These are phyloP conservation scores for Aspergillus pseudoglaucus DNA, from an alignment of 2,329 filamentous ascomycete genomes.

Conservation along the genomic window DNA sequence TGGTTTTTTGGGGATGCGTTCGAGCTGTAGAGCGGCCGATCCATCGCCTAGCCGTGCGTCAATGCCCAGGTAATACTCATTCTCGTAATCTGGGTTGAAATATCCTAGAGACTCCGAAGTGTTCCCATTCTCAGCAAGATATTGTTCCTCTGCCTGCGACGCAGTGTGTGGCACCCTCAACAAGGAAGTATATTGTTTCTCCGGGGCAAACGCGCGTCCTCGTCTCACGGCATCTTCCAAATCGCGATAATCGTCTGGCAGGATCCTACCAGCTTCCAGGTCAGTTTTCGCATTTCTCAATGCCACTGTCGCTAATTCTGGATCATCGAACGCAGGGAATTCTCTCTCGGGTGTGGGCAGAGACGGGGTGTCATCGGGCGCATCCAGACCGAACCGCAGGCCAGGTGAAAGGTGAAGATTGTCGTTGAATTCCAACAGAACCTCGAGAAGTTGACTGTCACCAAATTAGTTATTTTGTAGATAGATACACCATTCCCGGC, in stretches of 20 bases:
- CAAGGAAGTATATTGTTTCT: conserved; percentile 26
- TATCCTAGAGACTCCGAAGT: conserved; percentile 35
- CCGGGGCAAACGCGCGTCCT: conserved; percentile 34
- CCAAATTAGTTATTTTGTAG: conserved; percentile 6
- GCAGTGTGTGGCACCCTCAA: conserved; percentile 25
- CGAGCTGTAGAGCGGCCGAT: conserved; percentile 49
- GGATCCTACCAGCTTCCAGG: conserved; percentile 31
- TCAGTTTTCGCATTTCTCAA: conserved; percentile 35
- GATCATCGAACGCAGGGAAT: conserved; percentile 27
- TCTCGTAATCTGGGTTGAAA: conserved; percentile 39
- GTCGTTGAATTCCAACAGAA: conserved; percentile 85
- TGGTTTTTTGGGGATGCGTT: conserved; percentile 28
- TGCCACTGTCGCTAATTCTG: conserved; percentile 25
- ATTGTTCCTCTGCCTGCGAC: conserved; percentile 9
- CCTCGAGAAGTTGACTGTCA: conserved; percentile 73
- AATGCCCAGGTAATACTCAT: conserved; percentile 35
- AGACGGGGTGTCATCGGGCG: conserved; percentile 38
- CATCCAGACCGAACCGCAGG: conserved; percentile 65
- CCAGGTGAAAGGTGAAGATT: conserved; percentile 68
- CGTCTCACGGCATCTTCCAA: conserved; percentile 35
- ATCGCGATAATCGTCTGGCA: conserved; percentile 28
- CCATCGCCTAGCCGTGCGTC: conserved; percentile 36
- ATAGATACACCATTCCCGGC: neutral
- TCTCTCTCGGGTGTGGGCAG: conserved; percentile 42
- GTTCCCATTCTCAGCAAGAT: conserved; percentile 11